Conservation (phyloP, 768 basidiomycete genomes). For the Lyophyllum semitale region DNA sequence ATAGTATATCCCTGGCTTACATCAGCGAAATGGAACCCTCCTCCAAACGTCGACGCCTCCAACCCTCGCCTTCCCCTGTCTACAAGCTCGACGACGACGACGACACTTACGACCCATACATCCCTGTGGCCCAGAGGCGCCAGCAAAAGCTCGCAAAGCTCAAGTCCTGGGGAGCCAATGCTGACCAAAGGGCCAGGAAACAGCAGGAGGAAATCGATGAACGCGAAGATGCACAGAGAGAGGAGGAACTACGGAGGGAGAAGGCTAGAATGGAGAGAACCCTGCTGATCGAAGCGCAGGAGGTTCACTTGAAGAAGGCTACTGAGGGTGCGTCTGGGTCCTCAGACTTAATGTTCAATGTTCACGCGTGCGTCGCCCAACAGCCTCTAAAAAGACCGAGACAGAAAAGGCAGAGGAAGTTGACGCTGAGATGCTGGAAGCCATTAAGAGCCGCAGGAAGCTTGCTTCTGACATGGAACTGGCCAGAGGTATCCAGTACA, state of each 20-base stretch:
- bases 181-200: conserved; percentile 49
- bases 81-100: conserved; percentile 67
- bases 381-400: conserved; percentile 85
- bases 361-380: conserved; percentile 1
- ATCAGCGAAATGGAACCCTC: conserved; percentile 35
- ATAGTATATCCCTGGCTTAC: conserved; percentile 7
- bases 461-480: conserved; percentile 92
- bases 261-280: conserved; percentile 83
- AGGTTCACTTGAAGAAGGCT: conserved; percentile 84
- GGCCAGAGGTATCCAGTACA: conserved; percentile 90
- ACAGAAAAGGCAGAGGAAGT: conserved; percentile 84
- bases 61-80: conserved; percentile 58
- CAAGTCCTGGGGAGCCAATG: conserved; percentile 56
- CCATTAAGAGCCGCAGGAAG: conserved; percentile 88
- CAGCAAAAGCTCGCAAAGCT: conserved; percentile 80
- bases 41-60: conserved; percentile 52
- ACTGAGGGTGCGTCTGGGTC: conserved; percentile 60
- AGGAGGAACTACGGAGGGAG: conserved; percentile 77
- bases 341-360: background rate
- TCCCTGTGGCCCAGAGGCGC: conserved; percentile 84
- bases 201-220: conserved; percentile 68
- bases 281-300: conserved; percentile 89
- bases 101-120: conserved; percentile 78
- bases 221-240: conserved; percentile 72
- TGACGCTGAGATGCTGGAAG: conserved; percentile 89